Conservation (phyloP, 306 rosid genomes). For the Rubus idaeus region DNA sequence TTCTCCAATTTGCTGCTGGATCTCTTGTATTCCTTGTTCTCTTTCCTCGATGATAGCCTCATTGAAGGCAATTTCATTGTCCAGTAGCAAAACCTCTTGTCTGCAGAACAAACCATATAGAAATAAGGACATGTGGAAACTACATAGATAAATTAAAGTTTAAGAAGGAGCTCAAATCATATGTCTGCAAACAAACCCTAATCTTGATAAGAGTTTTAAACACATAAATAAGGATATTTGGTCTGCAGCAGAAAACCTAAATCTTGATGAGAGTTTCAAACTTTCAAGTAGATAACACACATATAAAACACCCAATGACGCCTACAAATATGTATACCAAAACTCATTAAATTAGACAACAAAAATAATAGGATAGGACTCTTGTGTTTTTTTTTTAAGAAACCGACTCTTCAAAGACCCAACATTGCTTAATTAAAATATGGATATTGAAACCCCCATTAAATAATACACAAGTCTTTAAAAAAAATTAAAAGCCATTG, state of each 20-base stretch:
- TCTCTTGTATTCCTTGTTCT: constrained; percentile 96
- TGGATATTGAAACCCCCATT: too few relatives aligned
- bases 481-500: too few relatives aligned
- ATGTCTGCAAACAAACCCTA: background rate
- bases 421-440: background rate
- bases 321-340: background rate
- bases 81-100: constrained; percentile 82
- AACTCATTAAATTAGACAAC: background rate
- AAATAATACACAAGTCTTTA: background rate
- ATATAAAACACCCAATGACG: background rate
- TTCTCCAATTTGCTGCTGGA: constrained; percentile 95
- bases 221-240: background rate
- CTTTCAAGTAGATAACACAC: background rate
- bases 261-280: background rate
- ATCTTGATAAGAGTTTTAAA: background rate
- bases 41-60: constrained; percentile 97
- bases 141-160: background rate
- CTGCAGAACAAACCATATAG: constrained; percentile 46
- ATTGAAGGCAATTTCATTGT: constrained; percentile 87
- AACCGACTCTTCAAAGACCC: background rate
- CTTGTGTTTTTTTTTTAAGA: background rate
- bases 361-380: background rate
- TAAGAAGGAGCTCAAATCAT: background rate
- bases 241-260: background rate
- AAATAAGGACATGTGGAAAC: constrained; percentile 16